Evolutionary conservation across 2,329 filamentous ascomycete genomes (phyloP).

Genomic region (Calonectria hawksworthii): DNA sequence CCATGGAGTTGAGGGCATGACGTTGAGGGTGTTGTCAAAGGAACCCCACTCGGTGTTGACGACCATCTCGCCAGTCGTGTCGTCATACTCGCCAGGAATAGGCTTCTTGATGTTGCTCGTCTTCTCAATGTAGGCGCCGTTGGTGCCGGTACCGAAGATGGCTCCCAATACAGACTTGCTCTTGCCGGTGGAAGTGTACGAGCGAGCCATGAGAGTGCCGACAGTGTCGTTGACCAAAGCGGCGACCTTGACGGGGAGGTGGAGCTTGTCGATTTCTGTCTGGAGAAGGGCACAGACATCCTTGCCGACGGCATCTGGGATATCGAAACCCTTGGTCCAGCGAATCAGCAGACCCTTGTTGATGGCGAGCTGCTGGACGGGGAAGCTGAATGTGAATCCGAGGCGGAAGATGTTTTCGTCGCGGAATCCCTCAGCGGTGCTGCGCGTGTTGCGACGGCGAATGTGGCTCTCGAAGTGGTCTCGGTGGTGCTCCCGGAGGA

Average conservation of each 20-base stretch:
- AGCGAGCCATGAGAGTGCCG: conserved; percentile 96
- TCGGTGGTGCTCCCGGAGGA: conserved; percentile 88
- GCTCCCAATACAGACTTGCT: conserved; percentile 90
- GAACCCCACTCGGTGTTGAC: conserved; percentile 99
- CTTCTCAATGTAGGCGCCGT: conserved; percentile 97
- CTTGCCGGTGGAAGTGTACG: conserved; percentile 92
- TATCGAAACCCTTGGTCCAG: conserved; percentile 99
- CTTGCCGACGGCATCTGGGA: conserved; percentile 92
- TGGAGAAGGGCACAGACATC: conserved; percentile 95
- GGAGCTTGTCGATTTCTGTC: conserved; percentile 86
- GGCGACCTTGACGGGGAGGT: conserved; percentile 92
- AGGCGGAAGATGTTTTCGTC: conserved; percentile 90
- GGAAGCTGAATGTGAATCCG: conserved; percentile 99
- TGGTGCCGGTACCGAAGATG: conserved; percentile 98
- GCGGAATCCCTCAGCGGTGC: conserved; percentile 69
- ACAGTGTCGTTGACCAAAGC: conserved; percentile 98
- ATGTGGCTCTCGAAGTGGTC: conserved; percentile 85
- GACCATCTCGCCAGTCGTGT: conserved; percentile 91
- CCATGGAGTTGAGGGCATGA: conserved; percentile 88
- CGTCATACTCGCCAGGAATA: conserved; percentile 79
- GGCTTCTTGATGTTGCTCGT: conserved; percentile 86
- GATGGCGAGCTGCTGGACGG: conserved; percentile 92
- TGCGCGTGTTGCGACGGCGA: conserved; percentile 73
- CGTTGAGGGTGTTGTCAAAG: conserved; percentile 93
- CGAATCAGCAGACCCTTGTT: conserved; percentile 95